A percentile compares a stretch with the other conserved stretches of the same genome.
Evolutionary conservation across 306 rosid genomes (phyloP).

Genomic region (Quercus variabilis): DNA sequence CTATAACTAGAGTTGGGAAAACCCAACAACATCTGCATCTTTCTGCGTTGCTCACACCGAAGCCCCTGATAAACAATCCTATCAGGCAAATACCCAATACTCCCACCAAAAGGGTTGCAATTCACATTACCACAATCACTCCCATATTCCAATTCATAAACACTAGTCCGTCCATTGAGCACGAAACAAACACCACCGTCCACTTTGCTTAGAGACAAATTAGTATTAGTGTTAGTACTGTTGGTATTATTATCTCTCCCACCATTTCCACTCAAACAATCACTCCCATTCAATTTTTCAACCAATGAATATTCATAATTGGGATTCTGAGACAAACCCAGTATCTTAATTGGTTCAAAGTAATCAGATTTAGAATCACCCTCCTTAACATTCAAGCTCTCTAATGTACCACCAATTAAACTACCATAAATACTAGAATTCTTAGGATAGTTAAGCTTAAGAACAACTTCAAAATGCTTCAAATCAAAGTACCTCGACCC

Average conservation of each 20-base stretch:
- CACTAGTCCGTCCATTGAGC: constrained; percentile 25
- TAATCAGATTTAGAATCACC: neutral
- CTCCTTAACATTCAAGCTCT: constrained; percentile 42
- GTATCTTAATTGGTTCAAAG: constrained; percentile 49
- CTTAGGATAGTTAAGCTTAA: constrained; percentile 64
- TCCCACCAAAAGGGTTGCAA: constrained; percentile 54
- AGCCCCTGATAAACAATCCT: constrained; percentile 35
- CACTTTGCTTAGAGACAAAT: constrained; percentile 23
- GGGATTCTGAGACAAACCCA: constrained; percentile 47
- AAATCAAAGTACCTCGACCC: constrained; percentile 11
- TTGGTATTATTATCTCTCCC: constrained; percentile 11
- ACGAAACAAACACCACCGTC: constrained; percentile 35
- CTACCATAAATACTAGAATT: constrained; percentile 33
- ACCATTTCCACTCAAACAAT: constrained; percentile 36
- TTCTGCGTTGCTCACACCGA: constrained; percentile 43
- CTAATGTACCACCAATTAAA: constrained; percentile 66
- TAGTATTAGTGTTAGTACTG: no score
- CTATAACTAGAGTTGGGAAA: constrained; percentile 36
- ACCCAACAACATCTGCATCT: constrained; percentile 62
- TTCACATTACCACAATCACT: constrained; percentile 43
- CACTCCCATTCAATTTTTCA: constrained; percentile 4
- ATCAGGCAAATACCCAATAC: constrained; percentile 38
- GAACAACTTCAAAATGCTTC: constrained; percentile 33
- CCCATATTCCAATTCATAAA: constrained; percentile 56
- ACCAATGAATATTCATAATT: constrained; percentile 28